Evolutionary conservation across 2,329 filamentous ascomycete species (phyloP), one percentile per base, ranked within the genome.

Genomic region (Alternaria arborescens): DNA sequence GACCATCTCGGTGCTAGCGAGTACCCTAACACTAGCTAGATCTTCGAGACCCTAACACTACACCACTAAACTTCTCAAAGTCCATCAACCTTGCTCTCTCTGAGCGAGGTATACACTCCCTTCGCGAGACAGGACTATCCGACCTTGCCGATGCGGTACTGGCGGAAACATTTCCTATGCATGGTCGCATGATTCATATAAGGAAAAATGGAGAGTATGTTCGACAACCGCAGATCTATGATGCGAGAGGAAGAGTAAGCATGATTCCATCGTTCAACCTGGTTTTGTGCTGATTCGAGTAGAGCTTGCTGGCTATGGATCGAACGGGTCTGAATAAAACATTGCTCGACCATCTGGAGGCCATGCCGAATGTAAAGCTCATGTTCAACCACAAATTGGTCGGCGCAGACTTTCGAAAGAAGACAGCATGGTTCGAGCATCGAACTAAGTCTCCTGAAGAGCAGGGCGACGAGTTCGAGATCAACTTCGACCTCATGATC

Each of bases 21-120:
- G 14, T 14, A 30, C 28, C 18, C 59, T 64, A 41, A 67, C 40
- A n/a, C 40, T 16, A 41, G 12, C 10, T 8, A 98, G 95, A 99
- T 82, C 88, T 98, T 50, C 89, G 95, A 41, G 89, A 96, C 76
- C 89, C 91, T 3, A 86, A 88, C 3, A 97, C 92, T 0, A 88
- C 89, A 30, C 94, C 94, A 3, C 84, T 98, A 62, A 97, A 97
- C 79, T 97, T 97, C 76, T 97, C 94, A 62, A 97, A 93, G 78
- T 98, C 95, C n/a, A 99, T 99, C 83, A 99, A 99, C 75, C 82
- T 99, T 56, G 94, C 95, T 22, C 84, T 99, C 1, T 98, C 95
- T 0, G 94, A 98, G 77, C 89, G 95, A 60, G 95, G 95, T 32
- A 94, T 98, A 77, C 91, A 95, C 77, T 92, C 94, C 22, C 89